Base-by-base conservation (phyloP, 2,329 filamentous ascomycete species). In the Botrytis pseudocinerea region DNA sequence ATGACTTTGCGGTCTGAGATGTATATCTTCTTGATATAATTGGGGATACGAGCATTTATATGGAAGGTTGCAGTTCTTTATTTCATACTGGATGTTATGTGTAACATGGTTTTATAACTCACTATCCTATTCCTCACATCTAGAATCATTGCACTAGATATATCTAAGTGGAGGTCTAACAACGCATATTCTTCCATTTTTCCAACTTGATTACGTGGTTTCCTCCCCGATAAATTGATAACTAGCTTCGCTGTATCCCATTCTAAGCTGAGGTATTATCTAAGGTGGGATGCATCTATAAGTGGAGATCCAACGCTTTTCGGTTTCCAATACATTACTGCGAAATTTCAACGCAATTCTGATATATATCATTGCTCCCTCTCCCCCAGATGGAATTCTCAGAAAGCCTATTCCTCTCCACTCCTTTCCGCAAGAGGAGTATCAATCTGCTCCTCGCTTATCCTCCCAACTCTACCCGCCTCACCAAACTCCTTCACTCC, bases 401-500 rank as follows among this genome's bases (percentile, higher is more conserved):
- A 6, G 22, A 64, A 10, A 22, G n/a, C 42, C 44, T 64, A 71
- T 28, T 65, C 44, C 12, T 38, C 69, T 40, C 9, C 44, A 42
- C 60, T 65, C 9, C 59, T 61, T n/a, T 14, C 38, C 54, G 2
- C 44, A 54, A 6, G 5, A 25, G 69, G n/a, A 40, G 44, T 54
- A 35, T 71, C 60, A 28, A 57, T 40, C 32, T 66, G 32, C 57
- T 51, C 46, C 8, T 54, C n/a, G 32, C 10, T 16, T 57, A 68
- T 65, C 42, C 28, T 71, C 18, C 51, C 46, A 20, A 74, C 74
- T 35, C 73, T 73, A 9, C 71, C 74, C 3, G 75, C 69, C 42
- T 71, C 69, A 28, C 78, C 78, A 38, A 73, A 69, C 57, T 77
- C 75, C 22, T 79, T 28, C 16, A 81, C 51, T 63, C 61, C 77